A percentile compares a stretch with the other conserved stretches of the same genome.
phyloP scores from a whole-genome alignment of 441 rosid genomes.

The Pelargonium myrrhifolium region DNA sequence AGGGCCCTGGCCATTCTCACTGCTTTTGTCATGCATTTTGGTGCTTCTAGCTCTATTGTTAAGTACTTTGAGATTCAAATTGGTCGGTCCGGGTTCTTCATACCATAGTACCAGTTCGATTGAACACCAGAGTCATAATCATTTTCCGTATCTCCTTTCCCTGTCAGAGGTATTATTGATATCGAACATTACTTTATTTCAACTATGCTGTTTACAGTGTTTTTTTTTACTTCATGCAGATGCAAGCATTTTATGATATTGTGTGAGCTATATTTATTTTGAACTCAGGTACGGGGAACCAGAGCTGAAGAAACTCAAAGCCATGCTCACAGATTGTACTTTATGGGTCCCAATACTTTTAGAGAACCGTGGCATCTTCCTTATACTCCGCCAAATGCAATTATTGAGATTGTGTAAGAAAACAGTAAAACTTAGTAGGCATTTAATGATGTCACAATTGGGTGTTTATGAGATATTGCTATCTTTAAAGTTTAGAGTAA shows the following conservation, averaged over 20 bases:
- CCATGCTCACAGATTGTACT: slow-evolving; percentile 90
- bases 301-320: slow-evolving; percentile 92
- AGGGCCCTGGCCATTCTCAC: slow-evolving; percentile 77
- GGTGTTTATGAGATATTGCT: slow-evolving; percentile 17
- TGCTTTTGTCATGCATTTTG: slow-evolving; percentile 58
- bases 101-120: slow-evolving; percentile 46
- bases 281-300: slow-evolving; percentile 73
- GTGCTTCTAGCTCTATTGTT: slow-evolving; percentile 64
- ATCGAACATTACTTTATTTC: slow-evolving; percentile 17
- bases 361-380: slow-evolving; percentile 99
- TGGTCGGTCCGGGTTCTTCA: slow-evolving; percentile 52
- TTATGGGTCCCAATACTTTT: slow-evolving; percentile 94
- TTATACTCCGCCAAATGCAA: slow-evolving; percentile 82
- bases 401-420: slow-evolving; percentile 92
- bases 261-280: slow-evolving; percentile 18
- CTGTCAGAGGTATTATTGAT: slow-evolving; percentile 64
- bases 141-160: slow-evolving; percentile 81
- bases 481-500: slow-evolving; percentile 5
- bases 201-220: slow-evolving; percentile 17
- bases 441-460: slow-evolving; percentile 12
- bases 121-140: slow-evolving; percentile 56
- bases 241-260: slow-evolving; percentile 16
- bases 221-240: neutral
- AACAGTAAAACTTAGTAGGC: slow-evolving; percentile 8
- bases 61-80: slow-evolving; percentile 61